Percentiles rank a stretch among this genome's conserved stretches.
Conservation (phyloP, 176 grass and related monocot genomes). For the Saccharum officinarum region DNA sequence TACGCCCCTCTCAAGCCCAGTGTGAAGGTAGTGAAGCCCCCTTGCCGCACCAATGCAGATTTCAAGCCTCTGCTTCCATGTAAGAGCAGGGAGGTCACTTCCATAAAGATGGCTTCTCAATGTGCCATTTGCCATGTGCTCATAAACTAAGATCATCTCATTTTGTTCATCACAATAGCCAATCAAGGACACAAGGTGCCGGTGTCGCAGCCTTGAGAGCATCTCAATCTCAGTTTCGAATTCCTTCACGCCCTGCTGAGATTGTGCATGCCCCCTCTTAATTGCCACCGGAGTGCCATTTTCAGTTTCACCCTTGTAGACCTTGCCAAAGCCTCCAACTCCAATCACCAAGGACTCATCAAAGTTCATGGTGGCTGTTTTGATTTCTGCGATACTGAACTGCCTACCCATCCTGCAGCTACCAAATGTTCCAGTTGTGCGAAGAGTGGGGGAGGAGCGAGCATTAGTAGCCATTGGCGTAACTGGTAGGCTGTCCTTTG, state of each 20-base stretch:
- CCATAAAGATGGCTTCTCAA: slow-evolving; percentile 85
- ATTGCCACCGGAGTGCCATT: slow-evolving; percentile 61
- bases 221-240: slow-evolving; percentile 97
- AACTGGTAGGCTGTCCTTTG: slow-evolving; percentile 42
- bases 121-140: slow-evolving; percentile 94
- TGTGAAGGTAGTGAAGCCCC: slow-evolving; percentile 95
- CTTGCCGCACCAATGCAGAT: slow-evolving; percentile 82
- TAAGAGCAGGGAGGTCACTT: slow-evolving; percentile 59
- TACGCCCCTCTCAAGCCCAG: slow-evolving; percentile 76
- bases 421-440: slow-evolving; percentile 32
- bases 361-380: slow-evolving; percentile 75
- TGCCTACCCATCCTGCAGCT: slow-evolving; percentile 47
- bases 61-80: slow-evolving; percentile 87
- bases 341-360: slow-evolving; percentile 86
- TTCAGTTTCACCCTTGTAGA: slow-evolving; percentile 74
- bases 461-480: slow-evolving; percentile 47
- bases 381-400: slow-evolving; percentile 75
- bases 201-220: slow-evolving; percentile 89
- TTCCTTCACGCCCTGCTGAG: slow-evolving; percentile 81
- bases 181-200: slow-evolving; percentile 88
- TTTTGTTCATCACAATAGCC: slow-evolving; percentile 87
- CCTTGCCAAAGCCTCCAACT: slow-evolving; percentile 92
- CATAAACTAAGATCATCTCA: slow-evolving; percentile 96
- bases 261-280: slow-evolving; percentile 71
- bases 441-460: slow-evolving; percentile 25